Evolutionary conservation across 192 early-diverging fungal genomes (phyloP).

Genomic region (Mortierella antarctica): DNA sequence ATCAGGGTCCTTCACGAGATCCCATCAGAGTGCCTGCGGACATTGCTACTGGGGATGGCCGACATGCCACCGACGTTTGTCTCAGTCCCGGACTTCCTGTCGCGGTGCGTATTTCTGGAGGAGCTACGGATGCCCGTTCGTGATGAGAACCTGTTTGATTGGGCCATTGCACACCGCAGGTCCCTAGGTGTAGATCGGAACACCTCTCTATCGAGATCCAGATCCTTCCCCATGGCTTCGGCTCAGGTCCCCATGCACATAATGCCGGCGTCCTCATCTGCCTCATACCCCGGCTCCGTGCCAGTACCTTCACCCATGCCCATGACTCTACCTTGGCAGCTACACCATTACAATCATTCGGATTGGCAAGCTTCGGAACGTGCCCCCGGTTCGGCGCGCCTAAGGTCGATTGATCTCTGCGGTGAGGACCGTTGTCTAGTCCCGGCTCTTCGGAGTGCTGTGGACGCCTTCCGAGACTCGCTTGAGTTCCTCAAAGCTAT

Average conservation of each 20-base stretch:
- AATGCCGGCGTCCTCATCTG: neutral
- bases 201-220: neutral
- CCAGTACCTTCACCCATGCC: neutral
- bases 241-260: neutral
- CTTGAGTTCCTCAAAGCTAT: conserved; percentile 28
- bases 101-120: conserved; percentile 15
- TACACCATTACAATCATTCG: conserved; percentile 2
- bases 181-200: neutral
- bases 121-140: conserved; percentile 35
- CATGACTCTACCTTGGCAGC: conserved; percentile 12
- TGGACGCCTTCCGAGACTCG: conserved; percentile 41
- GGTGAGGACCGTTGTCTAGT: conserved; percentile 35
- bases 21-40: conserved; percentile 24
- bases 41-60: conserved; percentile 24
- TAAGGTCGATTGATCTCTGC: conserved; percentile 38
- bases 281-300: neutral
- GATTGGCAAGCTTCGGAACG: conserved; percentile 15
- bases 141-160: conserved; percentile 28
- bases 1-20: conserved; percentile 34
- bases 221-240: neutral
- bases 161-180: conserved; percentile 12
- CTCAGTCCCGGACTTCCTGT: conserved; percentile 15
- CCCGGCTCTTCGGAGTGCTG: conserved; percentile 26
- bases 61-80: conserved; percentile 28
- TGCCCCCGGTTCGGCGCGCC: neutral